Evolutionary conservation across 176 grass and related monocot species (phyloP), one percentile per base, ranked within the genome.

Genomic region (Oryza punctata): DNA sequence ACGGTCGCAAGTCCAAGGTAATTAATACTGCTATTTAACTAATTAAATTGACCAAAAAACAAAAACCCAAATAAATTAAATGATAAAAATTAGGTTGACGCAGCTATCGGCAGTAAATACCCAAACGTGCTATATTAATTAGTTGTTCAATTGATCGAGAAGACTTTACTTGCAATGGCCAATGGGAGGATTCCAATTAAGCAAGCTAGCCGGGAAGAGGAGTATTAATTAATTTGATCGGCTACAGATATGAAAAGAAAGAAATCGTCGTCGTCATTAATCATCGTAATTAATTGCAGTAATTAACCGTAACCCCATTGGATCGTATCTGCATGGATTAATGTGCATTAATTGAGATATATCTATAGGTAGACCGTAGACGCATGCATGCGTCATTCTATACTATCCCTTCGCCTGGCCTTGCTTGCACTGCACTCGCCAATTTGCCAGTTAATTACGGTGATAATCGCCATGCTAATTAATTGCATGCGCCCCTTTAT

Each of bases 251-350:
- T 15, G 43, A 73, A 73, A 73, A 73, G 16, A 47, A 68, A 45
- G 21, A 24, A 23, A 45, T 21, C 54, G 38, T 8, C 41, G 27
- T 46, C 61, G 60, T 52, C 67, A 72, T 85, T 21, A 21, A 72
- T 85, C 15, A 21, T 46, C 46, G 30, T 0, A 0, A 30, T 68
- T 84, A 80, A 69, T 78, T 10, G 16, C 23, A 9, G 50, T 78
- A 26, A 74, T 46, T 78, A 26, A 74, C 35, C 27, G 27, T 7
- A 76, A 25, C 23, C 10, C 8, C 21, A 24, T 61, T 61, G 21
- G 57, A 61, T 61, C 57, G 18, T 23, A 14, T 85, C 78, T 67
- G 73, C 88, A 67, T 90, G 83, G 82, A 61, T 82, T 60, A 46
- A 90, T 61, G 73, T 27, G 37, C 74, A 86, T 86, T 86, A 32